Percentiles rank a stretch among this genome's conserved stretches.
Conservation (phyloP, 352 stramenopile genomes). For the Phytophthora pisi region DNA sequence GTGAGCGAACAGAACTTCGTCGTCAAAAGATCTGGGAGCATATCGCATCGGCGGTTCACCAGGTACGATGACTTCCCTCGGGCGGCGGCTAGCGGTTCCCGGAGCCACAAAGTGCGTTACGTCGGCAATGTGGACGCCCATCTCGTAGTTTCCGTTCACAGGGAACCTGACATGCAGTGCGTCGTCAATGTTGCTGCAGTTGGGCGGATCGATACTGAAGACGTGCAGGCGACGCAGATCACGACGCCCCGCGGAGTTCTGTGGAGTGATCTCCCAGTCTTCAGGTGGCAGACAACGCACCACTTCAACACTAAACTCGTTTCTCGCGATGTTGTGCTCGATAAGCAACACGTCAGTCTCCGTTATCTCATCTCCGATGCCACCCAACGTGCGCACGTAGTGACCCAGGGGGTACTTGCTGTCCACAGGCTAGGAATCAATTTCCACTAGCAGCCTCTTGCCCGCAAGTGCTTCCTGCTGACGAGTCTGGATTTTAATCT, state of each 20-base stretch:
- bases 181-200: slow-evolving; percentile 64
- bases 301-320: slow-evolving; percentile 77
- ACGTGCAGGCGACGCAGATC: background rate
- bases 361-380: slow-evolving; percentile 94
- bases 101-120: slow-evolving; percentile 1
- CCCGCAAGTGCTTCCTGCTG: slow-evolving; percentile 88
- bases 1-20: background rate
- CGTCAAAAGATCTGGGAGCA: background rate
- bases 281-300: slow-evolving; percentile 59
- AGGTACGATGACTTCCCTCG: background rate
- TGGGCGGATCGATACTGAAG: slow-evolving; percentile 44
- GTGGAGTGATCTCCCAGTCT: slow-evolving; percentile 92
- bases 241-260: slow-evolving; percentile 84
- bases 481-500: slow-evolving; percentile 92
- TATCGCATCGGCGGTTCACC: background rate
- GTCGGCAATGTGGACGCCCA: background rate
- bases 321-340: slow-evolving; percentile 94
- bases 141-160: background rate
- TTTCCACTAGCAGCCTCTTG: slow-evolving; percentile 93
- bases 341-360: slow-evolving; percentile 94
- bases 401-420: slow-evolving; percentile 92
- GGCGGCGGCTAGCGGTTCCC: background rate
- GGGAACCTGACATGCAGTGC: slow-evolving; percentile 14
- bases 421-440: slow-evolving; percentile 91
- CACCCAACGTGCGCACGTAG: slow-evolving; percentile 94